Evolutionary conservation across 2,329 filamentous ascomycete genomes (phyloP).

Genomic region (Aspergillus hortae): DNA sequence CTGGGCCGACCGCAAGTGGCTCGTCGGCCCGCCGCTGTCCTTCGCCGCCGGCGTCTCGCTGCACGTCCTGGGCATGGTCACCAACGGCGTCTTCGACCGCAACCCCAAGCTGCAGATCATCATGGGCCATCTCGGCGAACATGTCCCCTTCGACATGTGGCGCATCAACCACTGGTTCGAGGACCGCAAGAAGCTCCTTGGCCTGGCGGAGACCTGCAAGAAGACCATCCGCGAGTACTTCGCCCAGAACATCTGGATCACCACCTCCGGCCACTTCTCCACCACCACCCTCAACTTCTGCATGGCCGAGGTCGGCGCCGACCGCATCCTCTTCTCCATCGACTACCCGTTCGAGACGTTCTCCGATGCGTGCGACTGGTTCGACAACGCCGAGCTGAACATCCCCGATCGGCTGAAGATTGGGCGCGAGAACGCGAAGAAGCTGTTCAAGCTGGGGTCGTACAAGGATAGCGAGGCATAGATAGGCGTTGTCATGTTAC

Average conservation of each 20-base stretch:
- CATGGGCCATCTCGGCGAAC: conserved; percentile 48
- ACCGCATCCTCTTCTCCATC: conserved; percentile 41
- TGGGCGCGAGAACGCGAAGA: conserved; percentile 47
- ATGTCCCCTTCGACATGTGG: conserved; percentile 51
- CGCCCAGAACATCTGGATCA: conserved; percentile 41
- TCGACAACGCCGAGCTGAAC: conserved; percentile 39
- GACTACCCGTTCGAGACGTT: conserved; percentile 42
- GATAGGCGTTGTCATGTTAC: neutral
- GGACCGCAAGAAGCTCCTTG: conserved; percentile 36
- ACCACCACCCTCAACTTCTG: conserved; percentile 39
- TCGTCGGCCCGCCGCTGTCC: conserved; percentile 57
- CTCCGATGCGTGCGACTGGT: conserved; percentile 43
- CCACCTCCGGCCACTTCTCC: conserved; percentile 40
- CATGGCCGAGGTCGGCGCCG: conserved; percentile 36
- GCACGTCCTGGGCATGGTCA: conserved; percentile 53
- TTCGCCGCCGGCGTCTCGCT: conserved; percentile 59
- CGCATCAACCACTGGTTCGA: conserved; percentile 44
- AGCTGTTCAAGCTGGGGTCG: conserved; percentile 35
- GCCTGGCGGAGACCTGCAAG: conserved; percentile 37
- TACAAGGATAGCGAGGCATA: conserved; percentile 32
- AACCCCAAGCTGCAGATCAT: conserved; percentile 47
- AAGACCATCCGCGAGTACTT: conserved; percentile 46
- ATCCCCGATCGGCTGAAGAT: conserved; percentile 38
- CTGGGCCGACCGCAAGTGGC: conserved; percentile 57
- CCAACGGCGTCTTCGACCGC: conserved; percentile 50